Evolutionary conservation across 345 rosid species (phyloP).

Genomic region (Syzygium oleosum): DNA sequence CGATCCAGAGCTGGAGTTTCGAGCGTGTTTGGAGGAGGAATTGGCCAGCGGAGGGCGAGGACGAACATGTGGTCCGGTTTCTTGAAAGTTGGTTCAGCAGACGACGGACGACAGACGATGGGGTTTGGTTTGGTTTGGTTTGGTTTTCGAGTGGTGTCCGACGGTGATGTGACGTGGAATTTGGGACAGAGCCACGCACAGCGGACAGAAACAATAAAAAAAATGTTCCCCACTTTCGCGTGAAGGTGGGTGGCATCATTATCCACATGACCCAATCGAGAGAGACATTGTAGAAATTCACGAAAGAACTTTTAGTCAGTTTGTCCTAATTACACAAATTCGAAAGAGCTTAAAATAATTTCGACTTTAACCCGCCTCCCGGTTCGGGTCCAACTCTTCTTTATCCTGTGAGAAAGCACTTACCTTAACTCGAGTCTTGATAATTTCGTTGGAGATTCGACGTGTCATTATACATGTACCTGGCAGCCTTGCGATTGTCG

Average conservation of each 20-base stretch:
- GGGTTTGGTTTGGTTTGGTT: not conserved
- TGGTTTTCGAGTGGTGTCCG: not conserved
- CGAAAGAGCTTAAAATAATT: not conserved
- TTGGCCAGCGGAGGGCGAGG: not conserved
- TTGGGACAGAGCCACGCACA: not conserved
- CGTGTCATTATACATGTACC: not conserved
- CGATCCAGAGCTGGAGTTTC: not conserved
- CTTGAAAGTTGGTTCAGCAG: not conserved
- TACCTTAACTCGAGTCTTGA: not conserved
- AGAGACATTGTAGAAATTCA: not conserved
- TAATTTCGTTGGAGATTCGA: not conserved
- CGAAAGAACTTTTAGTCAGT: not conserved
- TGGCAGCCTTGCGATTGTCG: not conserved
- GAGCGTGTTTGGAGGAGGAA: not conserved
- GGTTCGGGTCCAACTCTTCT: not conserved
- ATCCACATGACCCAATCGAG: not conserved
- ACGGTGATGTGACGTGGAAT: not conserved
- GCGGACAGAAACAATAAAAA: not conserved
- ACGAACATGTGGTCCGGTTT: not conserved
- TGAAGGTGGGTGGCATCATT: not conserved
- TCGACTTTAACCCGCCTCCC: accelerated
- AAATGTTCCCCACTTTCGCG: not conserved
- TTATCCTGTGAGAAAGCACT: not conserved
- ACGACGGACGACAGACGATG: too few species aligned
- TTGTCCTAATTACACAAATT: too few species aligned